Conservation (phyloP, 1,139 yeast species). For the Debaryomyces robertsiae region DNA sequence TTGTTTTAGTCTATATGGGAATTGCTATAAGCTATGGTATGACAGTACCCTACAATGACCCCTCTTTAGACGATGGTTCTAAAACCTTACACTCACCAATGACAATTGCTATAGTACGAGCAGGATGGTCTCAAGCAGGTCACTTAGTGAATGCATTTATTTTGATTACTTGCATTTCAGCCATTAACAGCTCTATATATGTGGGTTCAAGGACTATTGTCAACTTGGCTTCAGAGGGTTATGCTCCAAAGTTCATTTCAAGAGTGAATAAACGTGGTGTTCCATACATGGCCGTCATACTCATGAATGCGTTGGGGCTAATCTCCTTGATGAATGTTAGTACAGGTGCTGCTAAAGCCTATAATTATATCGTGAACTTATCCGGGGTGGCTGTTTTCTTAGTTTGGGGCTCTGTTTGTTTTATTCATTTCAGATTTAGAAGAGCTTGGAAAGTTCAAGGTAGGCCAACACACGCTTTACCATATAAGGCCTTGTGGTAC, state of each 20-base stretch:
- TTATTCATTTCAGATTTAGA: constrained; percentile 53
- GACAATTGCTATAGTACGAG: constrained; percentile 44
- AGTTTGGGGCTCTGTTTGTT: constrained; percentile 58
- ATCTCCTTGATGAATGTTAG: constrained; percentile 52
- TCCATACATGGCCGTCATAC: constrained; percentile 52
- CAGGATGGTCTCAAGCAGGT: constrained; percentile 55
- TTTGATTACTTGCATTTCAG: constrained; percentile 53
- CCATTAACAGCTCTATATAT: constrained; percentile 56
- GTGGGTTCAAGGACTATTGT: constrained; percentile 56
- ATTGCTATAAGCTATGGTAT: constrained; percentile 54
- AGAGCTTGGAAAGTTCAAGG: constrained; percentile 50
- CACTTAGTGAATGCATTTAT: constrained; percentile 55
- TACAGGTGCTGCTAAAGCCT: constrained; percentile 58
- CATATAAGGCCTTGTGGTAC: constrained; percentile 54
- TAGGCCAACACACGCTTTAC: constrained; percentile 49
- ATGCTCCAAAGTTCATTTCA: constrained; percentile 48
- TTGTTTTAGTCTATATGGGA: constrained; percentile 57
- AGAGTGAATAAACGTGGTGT: constrained; percentile 50
- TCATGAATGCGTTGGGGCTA: constrained; percentile 52
- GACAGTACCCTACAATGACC: constrained; percentile 57
- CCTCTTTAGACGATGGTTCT: constrained; percentile 25
- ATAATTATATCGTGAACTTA: constrained; percentile 53
- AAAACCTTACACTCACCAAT: constrained; percentile 45
- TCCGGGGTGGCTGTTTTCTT: constrained; percentile 61
- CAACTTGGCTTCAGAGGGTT: constrained; percentile 51